These are phyloP conservation scores for Nakaseomyces nivariensis DNA, from an alignment of 1,139 yeast species.

Conservation along the genomic window DNA sequence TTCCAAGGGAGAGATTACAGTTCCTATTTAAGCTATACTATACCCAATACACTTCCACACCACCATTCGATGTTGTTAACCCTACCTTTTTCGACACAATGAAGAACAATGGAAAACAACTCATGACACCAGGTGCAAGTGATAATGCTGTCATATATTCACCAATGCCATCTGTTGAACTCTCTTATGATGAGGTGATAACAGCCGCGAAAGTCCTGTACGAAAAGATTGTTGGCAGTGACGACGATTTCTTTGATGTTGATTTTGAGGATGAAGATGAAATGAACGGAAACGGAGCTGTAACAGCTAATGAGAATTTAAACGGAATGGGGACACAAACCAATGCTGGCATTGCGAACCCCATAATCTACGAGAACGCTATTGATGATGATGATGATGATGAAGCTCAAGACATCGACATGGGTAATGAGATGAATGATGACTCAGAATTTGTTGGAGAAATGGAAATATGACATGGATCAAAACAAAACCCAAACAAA, in stretches of 20 bases:
- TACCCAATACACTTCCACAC: slow-evolving; percentile 58
- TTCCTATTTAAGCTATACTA: slow-evolving; percentile 71
- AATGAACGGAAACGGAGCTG: slow-evolving; percentile 1
- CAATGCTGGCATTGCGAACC: slow-evolving; percentile 5
- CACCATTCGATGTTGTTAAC: slow-evolving; percentile 39
- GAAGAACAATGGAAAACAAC: slow-evolving; percentile 5
- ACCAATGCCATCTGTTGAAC: slow-evolving; percentile 69
- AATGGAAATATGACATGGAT: slow-evolving; percentile 45
- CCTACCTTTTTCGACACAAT: slow-evolving; percentile 32
- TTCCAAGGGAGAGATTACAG: slow-evolving; percentile 70
- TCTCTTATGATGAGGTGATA: slow-evolving; percentile 83
- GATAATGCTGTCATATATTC: slow-evolving; percentile 50
- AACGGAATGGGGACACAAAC: slow-evolving; percentile 1
- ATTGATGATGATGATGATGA: slow-evolving; percentile 27
- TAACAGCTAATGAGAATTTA: neutral
- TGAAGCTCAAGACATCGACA: slow-evolving; percentile 22
- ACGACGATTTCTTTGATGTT: slow-evolving; percentile 90
- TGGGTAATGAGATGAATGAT: slow-evolving; percentile 17
- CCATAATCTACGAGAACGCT: slow-evolving; percentile 23
- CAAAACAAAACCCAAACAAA: neutral
- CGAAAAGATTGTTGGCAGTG: slow-evolving; percentile 74
- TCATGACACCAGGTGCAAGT: slow-evolving; percentile 25
- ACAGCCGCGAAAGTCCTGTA: slow-evolving; percentile 72
- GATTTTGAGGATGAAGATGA: slow-evolving; percentile 94
- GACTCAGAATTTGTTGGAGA: slow-evolving; percentile 59